phyloP scores from a whole-genome alignment of 1,139 yeast genomes.

The Scheffersomyces segobiensis region DNA sequence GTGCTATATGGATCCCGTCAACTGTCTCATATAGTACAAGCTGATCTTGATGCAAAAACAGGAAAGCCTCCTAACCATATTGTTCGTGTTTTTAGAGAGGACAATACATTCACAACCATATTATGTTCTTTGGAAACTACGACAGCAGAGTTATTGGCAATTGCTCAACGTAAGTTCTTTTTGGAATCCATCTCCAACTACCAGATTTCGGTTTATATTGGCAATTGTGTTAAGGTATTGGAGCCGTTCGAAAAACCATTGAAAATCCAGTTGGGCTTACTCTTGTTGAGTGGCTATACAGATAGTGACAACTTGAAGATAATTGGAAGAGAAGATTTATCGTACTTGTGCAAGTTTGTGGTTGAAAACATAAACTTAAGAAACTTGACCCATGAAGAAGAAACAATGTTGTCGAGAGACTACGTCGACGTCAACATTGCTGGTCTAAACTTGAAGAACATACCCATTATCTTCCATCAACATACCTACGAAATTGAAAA shows the following conservation, averaged over 20 bases:
- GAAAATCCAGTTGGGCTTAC: conserved; percentile 69
- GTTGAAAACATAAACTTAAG: conserved; percentile 72
- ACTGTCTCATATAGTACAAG: conserved; percentile 23
- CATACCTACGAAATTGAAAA: conserved; percentile 81
- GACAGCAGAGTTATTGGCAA: conserved; percentile 69
- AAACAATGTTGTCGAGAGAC: conserved; percentile 60
- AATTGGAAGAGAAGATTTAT: conserved; percentile 84
- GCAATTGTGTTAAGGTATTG: conserved; percentile 74
- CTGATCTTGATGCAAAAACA: conserved; percentile 14
- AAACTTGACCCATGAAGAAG: conserved; percentile 68
- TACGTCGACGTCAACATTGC: conserved; percentile 75
- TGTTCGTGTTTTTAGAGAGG: conserved; percentile 73
- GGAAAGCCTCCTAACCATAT: conserved; percentile 41
- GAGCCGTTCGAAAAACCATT: conserved; percentile 77
- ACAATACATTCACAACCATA: conserved; percentile 80
- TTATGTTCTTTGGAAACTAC: conserved; percentile 76
- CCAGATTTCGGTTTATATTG: conserved; percentile 77
- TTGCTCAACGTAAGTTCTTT: conserved; percentile 75
- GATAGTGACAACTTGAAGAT: conserved; percentile 74
- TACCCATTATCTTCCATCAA: conserved; percentile 80
- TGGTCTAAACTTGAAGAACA: conserved; percentile 75
- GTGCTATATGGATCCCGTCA: conserved; percentile 39
- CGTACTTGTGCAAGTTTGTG: conserved; percentile 82
- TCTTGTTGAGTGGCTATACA: conserved; percentile 78
- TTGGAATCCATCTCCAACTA: conserved; percentile 68